Percentiles rank a stretch among this genome's conserved stretches.
These are phyloP conservation scores for Craspedostauros australis DNA, from an alignment of 108 stramenopile species.

Conservation along the genomic window DNA sequence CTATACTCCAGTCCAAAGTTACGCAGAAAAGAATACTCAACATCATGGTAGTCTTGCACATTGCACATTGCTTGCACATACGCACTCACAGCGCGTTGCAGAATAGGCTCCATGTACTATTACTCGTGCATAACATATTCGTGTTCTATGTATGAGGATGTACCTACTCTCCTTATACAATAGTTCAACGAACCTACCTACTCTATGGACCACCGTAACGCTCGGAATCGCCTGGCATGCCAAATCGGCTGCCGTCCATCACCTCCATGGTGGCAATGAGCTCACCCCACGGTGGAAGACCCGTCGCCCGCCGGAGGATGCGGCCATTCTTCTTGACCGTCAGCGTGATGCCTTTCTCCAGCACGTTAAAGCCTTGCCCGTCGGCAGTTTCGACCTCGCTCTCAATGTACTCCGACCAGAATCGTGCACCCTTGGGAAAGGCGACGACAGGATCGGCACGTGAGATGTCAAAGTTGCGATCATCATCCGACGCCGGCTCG, in stretches of 20 bases:
- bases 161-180: no score
- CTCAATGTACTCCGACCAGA: constrained; percentile 63
- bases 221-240: constrained; percentile 65
- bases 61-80: no score
- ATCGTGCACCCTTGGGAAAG: constrained; percentile 42
- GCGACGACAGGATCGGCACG: constrained; percentile 58
- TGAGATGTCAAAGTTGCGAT: constrained; percentile 59
- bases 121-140: no score
- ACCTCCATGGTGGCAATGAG: constrained; percentile 72
- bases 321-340: constrained; percentile 81
- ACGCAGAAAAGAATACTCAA: no score
- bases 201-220: constrained; percentile 31
- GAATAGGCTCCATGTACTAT: no score
- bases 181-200: no score
- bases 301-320: constrained; percentile 72
- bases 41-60: no score
- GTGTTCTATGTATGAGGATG: no score
- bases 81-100: no score
- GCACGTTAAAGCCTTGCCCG: constrained; percentile 73
- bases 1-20: no score
- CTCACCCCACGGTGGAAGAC: constrained; percentile 57
- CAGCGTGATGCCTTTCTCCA: constrained; percentile 66
- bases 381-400: constrained; percentile 62
- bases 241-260: constrained; percentile 69
- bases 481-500: constrained; percentile 29